These are phyloP conservation scores for Suillus alpinus DNA, from an alignment of 768 basidiomycete genomes.

Conservation along the genomic window DNA sequence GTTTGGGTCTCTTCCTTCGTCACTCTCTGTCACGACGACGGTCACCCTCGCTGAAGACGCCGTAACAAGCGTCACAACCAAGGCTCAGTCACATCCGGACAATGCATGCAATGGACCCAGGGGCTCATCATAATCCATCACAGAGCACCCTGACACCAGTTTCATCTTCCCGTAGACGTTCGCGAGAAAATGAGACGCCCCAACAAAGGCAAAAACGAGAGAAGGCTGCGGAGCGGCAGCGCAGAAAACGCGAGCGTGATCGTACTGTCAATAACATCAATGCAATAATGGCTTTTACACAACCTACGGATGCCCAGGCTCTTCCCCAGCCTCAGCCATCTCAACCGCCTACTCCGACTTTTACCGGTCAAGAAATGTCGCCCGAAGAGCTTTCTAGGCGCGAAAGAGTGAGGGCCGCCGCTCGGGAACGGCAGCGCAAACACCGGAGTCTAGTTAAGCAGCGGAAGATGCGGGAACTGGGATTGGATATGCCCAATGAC, in stretches of 20 bases:
- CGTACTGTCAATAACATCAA: constrained; percentile 40
- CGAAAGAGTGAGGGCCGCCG: constrained; percentile 72
- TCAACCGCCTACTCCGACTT: constrained; percentile 23
- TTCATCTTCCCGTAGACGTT: constrained; percentile 48
- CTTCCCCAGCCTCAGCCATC: constrained; percentile 31
- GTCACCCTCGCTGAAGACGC: constrained; percentile 20
- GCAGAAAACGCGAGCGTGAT: constrained; percentile 76
- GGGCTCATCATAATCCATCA: constrained; percentile 30
- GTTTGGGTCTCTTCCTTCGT: constrained; percentile 22
- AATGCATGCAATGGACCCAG: constrained; percentile 34
- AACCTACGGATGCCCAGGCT: constrained; percentile 31
- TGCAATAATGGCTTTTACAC: constrained; percentile 42
- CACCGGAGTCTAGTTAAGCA: constrained; percentile 78
- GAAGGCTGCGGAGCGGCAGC: constrained; percentile 84
- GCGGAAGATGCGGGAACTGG: constrained; percentile 79
- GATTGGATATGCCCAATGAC: constrained; percentile 78
- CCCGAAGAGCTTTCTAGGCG: constrained; percentile 66
- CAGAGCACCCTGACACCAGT: constrained; percentile 30
- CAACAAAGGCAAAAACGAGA: constrained; percentile 75
- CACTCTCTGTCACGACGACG: constrained; percentile 22
- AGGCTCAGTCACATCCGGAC: constrained; percentile 9
- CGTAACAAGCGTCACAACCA: constrained; percentile 33
- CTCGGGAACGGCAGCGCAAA: constrained; percentile 79
- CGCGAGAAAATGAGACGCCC: constrained; percentile 72
- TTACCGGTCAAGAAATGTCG: constrained; percentile 39